phyloP scores from a whole-genome alignment of 768 basidiomycete species.

The Cystobasidium onofrii region DNA sequence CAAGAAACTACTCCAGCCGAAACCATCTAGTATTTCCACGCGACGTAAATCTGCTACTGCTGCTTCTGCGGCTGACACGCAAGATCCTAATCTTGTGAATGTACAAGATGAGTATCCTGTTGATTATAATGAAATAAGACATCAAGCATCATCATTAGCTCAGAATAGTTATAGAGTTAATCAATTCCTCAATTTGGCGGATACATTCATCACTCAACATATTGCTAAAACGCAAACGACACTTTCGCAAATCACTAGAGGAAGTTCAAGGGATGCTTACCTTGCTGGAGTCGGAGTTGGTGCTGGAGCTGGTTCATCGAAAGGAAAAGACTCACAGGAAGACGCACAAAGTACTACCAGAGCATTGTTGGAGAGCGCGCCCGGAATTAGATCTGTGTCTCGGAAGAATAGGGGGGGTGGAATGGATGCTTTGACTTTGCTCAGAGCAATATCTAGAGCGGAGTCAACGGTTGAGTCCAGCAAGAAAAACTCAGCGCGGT shows the following conservation, averaged over 20 bases:
- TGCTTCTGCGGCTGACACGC: not conserved
- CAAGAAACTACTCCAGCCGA: not conserved
- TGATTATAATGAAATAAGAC: constrained; percentile 1
- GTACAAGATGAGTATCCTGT: constrained; percentile 4
- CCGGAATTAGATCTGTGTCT: not conserved
- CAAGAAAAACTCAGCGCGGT: not conserved
- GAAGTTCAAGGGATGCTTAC: not conserved
- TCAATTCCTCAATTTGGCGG: constrained; percentile 10
- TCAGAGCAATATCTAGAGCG: constrained; percentile 13
- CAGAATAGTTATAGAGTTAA: constrained; percentile 8
- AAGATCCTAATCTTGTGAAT: constrained; percentile 1
- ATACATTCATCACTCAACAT: constrained; percentile 6
- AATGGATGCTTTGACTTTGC: not conserved
- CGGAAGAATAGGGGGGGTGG: not conserved
- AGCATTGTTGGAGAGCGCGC: not conserved
- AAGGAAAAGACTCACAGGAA: not conserved
- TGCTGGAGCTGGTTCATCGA: not conserved
- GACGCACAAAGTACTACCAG: not conserved
- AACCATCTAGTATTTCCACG: not conserved
- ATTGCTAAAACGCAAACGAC: not conserved
- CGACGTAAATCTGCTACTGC: constrained; percentile 8
- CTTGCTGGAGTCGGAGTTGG: no score
- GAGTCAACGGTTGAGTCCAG: no score
- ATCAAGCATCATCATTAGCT: constrained; percentile 14
- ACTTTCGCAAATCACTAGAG: not conserved